A percentile compares a stretch with the other conserved stretches of the same genome.
Evolutionary conservation across 768 basidiomycete species (phyloP).

Genomic region (Lentinula guzmanii): DNA sequence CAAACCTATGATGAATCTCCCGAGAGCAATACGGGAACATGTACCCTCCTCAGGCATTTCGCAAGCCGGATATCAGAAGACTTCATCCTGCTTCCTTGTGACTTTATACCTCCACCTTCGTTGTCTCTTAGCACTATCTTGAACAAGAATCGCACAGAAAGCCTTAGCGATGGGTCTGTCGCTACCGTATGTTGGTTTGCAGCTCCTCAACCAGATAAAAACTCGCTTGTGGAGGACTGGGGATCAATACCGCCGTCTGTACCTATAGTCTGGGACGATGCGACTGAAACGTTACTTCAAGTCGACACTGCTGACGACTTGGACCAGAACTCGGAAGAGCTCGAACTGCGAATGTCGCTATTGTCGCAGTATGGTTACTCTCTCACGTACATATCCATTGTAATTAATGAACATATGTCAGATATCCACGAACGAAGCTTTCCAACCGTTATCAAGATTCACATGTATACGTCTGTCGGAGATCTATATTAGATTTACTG

Average conservation of each 20-base stretch:
- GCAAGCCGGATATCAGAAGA: slow-evolving; percentile 70
- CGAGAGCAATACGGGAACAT: slow-evolving; percentile 63
- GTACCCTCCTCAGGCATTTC: slow-evolving; percentile 72
- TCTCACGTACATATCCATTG: not conserved
- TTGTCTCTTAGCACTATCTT: slow-evolving; percentile 67
- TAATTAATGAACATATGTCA: slow-evolving; percentile 20
- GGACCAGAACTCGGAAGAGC: slow-evolving; percentile 63
- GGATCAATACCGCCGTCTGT: slow-evolving; percentile 34
- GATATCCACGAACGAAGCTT: slow-evolving; percentile 67
- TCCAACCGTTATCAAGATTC: slow-evolving; percentile 73
- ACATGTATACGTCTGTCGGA: slow-evolving; percentile 86
- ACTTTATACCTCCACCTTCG: slow-evolving; percentile 75
- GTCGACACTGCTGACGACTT: slow-evolving; percentile 65
- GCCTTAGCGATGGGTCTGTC: slow-evolving; percentile 55
- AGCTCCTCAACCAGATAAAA: slow-evolving; percentile 45
- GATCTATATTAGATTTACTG: slow-evolving; percentile 65
- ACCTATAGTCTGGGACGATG: slow-evolving; percentile 66
- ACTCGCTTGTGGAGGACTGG: slow-evolving; percentile 61
- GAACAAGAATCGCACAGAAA: slow-evolving; percentile 77
- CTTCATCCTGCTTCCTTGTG: slow-evolving; percentile 87
- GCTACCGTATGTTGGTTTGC: slow-evolving; percentile 66
- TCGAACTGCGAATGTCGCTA: slow-evolving; percentile 72
- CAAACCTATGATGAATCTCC: slow-evolving; percentile 76
- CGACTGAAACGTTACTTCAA: slow-evolving; percentile 60
- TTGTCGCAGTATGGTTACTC: slow-evolving; percentile 47